Base-by-base conservation (phyloP, 805 yeast species). In the Hanseniaspora thailandica region DNA sequence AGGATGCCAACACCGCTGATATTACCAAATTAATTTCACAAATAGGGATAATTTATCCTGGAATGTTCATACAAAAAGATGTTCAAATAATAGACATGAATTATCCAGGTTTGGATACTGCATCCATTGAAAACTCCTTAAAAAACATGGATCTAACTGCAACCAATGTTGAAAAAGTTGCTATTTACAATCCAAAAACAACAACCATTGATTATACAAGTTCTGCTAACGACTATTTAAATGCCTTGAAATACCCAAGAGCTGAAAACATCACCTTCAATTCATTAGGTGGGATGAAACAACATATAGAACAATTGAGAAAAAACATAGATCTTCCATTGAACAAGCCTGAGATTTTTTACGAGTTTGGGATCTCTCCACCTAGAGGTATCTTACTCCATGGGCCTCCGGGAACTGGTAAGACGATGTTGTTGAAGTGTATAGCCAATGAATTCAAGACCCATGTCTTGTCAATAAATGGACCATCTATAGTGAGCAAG, bases 331-430 rank as follows among this genome's bases (percentile, higher is more conserved):
- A 84, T 52, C 71, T 90, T 2, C 97, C 99, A 0, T 71, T 93
- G 25, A 79, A 81, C 56, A 78, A 78, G 54, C 95, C 97, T 0
- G 74, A 76, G 5, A 67, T 87, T 31, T 90, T 89, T 61, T 73
- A 81, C 7, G 80, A 84, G 52, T 93, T 90, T 69, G 88, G 90
- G n/a, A 82, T 88, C 19, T 75, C 82, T 8, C 97, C 98, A 8
- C 96, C 96, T 13, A 73, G 96, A 55, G 98, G 98, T 34, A 80
- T 90, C n/a, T 69, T 90, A 15, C 68, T 90, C 12, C 95, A 90
- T 68, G 98, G 98, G 0, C 95, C 97, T 2, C 93, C 97, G 2
- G 98, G 98, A 3, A 90, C 97, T 0, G 98, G 98, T 49, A 90
- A 90, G 65, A 85, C 97, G 0, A 78, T 89, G 86, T 73, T 93